These are phyloP conservation scores for Pigoraptor vietnamica DNA, from an alignment of 78 protist genomes.

Conservation along the genomic window DNA sequence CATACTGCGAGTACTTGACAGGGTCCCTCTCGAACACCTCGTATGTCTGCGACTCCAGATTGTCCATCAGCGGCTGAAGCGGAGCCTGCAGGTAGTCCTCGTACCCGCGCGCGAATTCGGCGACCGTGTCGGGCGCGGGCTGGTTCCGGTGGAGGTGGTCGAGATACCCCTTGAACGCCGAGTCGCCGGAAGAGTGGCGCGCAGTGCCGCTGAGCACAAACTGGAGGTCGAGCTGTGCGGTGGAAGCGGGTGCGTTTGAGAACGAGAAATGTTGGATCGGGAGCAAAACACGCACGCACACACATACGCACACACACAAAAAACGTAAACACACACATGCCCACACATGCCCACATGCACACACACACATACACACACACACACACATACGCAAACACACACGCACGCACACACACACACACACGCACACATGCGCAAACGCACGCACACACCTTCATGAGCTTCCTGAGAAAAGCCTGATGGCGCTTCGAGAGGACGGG, in stretches of 20 bases:
- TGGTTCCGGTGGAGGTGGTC: not conserved
- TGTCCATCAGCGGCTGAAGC: conserved; percentile 85
- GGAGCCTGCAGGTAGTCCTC: conserved; percentile 62
- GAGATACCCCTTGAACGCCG: conserved; percentile 20
- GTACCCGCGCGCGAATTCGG: conserved; percentile 34
- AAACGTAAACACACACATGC: too few relatives aligned
- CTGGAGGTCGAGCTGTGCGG: too few relatives aligned
- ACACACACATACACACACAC: conserved; percentile 1
- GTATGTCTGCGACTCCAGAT: conserved; percentile 89
- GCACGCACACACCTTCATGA: not conserved
- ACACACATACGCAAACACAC: too few relatives aligned
- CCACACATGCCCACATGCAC: not conserved
- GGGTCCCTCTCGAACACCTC: conserved; percentile 95
- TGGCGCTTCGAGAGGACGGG: conserved; percentile 71
- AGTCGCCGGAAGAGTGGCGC: not conserved
- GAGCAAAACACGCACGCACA: not conserved
- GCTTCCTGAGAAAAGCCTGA: conserved; percentile 35
- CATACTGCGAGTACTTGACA: conserved; percentile 67
- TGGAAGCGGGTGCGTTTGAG: too few relatives aligned
- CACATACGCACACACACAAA: too few relatives aligned
- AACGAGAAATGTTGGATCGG: not conserved
- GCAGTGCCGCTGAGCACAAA: too few relatives aligned
- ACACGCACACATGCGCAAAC: not conserved
- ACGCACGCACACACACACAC: not conserved
- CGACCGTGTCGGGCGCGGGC: not conserved